phyloP scores from a whole-genome alignment of 2,329 filamentous ascomycete genomes.

The Aspergillus sp. region DNA sequence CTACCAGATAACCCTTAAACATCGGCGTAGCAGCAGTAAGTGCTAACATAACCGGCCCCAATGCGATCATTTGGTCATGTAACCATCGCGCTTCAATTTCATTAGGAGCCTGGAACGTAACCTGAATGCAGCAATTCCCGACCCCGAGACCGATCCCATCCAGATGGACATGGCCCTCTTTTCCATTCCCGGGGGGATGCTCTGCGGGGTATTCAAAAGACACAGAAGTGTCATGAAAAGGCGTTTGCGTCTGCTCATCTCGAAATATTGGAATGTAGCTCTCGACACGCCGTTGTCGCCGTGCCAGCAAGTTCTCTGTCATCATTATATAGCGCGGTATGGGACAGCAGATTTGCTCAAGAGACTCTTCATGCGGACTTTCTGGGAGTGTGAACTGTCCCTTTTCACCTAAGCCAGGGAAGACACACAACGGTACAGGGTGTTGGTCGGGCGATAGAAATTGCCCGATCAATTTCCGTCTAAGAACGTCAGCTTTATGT shows the following conservation, averaged over 20 bases:
- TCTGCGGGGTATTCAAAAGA: slow-evolving; percentile 2
- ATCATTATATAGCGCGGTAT: slow-evolving; percentile 3
- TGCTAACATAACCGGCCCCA: slow-evolving; percentile 21
- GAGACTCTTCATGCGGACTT: neutral
- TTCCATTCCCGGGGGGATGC: slow-evolving; percentile 1
- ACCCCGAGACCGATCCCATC: slow-evolving; percentile 16
- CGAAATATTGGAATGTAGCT: neutral
- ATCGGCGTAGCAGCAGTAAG: slow-evolving; percentile 24
- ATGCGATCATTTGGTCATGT: slow-evolving; percentile 22
- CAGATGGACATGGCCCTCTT: slow-evolving; percentile 13
- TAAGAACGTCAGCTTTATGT: neutral
- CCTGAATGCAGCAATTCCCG: slow-evolving; percentile 22
- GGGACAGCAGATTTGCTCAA: neutral
- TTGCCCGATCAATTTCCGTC: slow-evolving; percentile 13
- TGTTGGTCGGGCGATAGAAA: slow-evolving; percentile 10
- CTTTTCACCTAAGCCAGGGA: neutral
- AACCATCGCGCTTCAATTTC: slow-evolving; percentile 21
- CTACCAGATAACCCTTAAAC: slow-evolving; percentile 21
- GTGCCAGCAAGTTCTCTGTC: neutral
- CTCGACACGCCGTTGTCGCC: slow-evolving; percentile 3
- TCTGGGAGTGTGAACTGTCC: neutral
- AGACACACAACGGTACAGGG: neutral
- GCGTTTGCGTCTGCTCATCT: neutral
- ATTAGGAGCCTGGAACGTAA: slow-evolving; percentile 21
- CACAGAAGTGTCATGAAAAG: neutral